phyloP scores from a whole-genome alignment of 2,329 filamentous ascomycete species.

The Leptodontidium sp. region DNA sequence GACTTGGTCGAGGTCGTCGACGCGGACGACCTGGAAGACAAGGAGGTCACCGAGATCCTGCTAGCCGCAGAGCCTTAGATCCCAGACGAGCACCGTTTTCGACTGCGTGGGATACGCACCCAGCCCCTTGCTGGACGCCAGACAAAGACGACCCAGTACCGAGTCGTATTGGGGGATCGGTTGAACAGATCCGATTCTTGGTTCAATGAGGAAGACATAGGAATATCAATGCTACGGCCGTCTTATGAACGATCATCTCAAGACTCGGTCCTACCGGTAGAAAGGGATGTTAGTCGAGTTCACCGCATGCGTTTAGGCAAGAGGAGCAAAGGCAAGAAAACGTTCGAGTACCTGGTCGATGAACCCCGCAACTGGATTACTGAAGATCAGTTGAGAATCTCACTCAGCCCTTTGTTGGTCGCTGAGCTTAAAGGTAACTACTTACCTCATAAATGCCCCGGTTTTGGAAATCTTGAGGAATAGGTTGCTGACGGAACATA shows the following conservation, averaged over 20 bases:
- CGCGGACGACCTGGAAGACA: background rate
- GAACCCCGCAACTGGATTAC: too few species aligned
- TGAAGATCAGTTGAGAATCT: too few species aligned
- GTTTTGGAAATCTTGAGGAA: background rate
- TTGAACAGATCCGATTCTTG: background rate
- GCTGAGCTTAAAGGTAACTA: too few species aligned
- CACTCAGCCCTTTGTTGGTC: too few species aligned
- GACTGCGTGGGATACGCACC: background rate
- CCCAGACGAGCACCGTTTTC: too few species aligned
- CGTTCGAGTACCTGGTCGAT: too few species aligned
- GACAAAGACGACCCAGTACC: slow-evolving; percentile 4
- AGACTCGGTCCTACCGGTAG: too few species aligned
- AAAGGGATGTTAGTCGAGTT: too few species aligned
- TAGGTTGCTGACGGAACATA: background rate
- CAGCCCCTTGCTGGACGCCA: background rate
- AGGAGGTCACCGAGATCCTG: background rate
- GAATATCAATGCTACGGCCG: background rate
- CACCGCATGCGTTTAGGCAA: too few species aligned
- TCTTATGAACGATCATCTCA: too few species aligned
- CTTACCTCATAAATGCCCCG: background rate
- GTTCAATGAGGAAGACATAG: background rate
- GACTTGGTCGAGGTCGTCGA: slow-evolving; percentile 1
- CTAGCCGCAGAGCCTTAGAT: background rate
- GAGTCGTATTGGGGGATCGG: background rate
- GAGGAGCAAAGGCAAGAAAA: too few species aligned